Evolutionary conservation across 2,329 filamentous ascomycete genomes (phyloP).

Genomic region (Apiospora saccharicola): DNA sequence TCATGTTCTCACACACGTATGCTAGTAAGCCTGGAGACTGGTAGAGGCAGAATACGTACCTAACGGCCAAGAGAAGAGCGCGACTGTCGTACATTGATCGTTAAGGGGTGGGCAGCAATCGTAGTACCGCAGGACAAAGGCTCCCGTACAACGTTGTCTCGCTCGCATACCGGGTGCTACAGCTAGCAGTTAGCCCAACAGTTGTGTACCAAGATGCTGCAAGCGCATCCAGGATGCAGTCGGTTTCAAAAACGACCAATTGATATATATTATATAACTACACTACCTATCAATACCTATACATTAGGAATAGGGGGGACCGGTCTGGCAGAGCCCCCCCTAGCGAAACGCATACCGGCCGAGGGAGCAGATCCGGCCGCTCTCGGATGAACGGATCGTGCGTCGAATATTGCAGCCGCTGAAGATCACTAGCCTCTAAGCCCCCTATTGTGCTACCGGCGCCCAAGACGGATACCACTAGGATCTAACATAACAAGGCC

Average conservation of each 20-base stretch:
- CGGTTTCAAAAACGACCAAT: not conserved
- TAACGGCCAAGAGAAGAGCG: not conserved
- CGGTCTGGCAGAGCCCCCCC: not conserved
- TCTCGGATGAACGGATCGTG: constrained; percentile 11
- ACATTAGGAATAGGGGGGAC: not conserved
- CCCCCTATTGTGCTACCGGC: not conserved
- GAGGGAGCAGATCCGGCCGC: constrained; percentile 9
- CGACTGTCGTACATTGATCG: not conserved
- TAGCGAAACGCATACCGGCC: not conserved
- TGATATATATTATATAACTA: not conserved
- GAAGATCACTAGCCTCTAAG: not conserved
- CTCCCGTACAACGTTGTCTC: constrained; percentile 7
- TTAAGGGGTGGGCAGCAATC: not conserved
- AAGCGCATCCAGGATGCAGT: not conserved
- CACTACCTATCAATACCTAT: not conserved
- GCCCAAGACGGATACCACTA: not conserved
- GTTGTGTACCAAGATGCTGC: constrained; percentile 13
- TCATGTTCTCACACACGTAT: not conserved
- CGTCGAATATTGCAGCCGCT: not conserved
- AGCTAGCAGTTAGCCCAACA: not conserved
- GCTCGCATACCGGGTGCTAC: not conserved
- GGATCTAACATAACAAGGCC: not conserved
- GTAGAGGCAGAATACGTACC: not conserved
- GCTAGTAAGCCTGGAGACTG: not conserved
- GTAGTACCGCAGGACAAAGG: constrained; percentile 2